These are phyloP conservation scores for Fusarium pilosicola DNA, from an alignment of 2,329 filamentous ascomycete genomes.

Conservation along the genomic window DNA sequence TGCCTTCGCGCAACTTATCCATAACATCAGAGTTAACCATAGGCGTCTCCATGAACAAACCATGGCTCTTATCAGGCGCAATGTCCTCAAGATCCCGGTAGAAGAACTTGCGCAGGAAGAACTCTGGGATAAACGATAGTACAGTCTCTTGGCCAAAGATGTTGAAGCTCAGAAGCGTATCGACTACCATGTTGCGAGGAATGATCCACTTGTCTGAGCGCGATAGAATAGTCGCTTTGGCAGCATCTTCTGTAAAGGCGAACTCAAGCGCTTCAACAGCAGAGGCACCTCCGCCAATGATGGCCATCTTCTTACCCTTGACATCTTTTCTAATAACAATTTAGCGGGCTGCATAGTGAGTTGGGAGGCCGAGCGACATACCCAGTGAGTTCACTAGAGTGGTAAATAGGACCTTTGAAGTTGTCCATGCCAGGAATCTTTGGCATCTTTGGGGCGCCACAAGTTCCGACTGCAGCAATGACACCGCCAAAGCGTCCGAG, in stretches of 20 bases:
- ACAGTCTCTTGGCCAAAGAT: conserved; percentile 81
- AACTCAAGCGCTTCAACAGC: conserved; percentile 87
- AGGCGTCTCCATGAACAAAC: conserved; percentile 81
- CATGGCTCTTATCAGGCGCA: conserved; percentile 71
- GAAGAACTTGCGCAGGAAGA: conserved; percentile 79
- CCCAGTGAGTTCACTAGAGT: conserved; percentile 79
- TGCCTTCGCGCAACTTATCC: conserved; percentile 75
- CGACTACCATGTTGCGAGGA: conserved; percentile 79
- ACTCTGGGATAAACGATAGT: conserved; percentile 82
- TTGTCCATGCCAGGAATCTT: conserved; percentile 74
- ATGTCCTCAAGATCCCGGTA: conserved; percentile 83
- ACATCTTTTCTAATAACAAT: conserved; percentile 65
- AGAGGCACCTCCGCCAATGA: conserved; percentile 83
- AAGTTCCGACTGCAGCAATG: conserved; percentile 82
- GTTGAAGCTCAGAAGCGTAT: conserved; percentile 79
- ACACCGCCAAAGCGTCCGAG: conserved; percentile 82
- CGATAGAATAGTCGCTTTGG: conserved; percentile 76
- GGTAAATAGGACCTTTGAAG: conserved; percentile 77
- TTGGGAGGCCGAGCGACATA: conserved; percentile 30
- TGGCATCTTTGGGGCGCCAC: conserved; percentile 80
- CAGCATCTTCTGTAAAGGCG: conserved; percentile 72
- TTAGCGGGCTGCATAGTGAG: conserved; percentile 25
- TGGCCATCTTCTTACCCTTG: conserved; percentile 77
- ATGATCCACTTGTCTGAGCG: conserved; percentile 90
- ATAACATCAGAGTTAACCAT: conserved; percentile 90